Base-by-base conservation (phyloP, 805 yeast species). In the Hermanozyma aechmeae region DNA sequence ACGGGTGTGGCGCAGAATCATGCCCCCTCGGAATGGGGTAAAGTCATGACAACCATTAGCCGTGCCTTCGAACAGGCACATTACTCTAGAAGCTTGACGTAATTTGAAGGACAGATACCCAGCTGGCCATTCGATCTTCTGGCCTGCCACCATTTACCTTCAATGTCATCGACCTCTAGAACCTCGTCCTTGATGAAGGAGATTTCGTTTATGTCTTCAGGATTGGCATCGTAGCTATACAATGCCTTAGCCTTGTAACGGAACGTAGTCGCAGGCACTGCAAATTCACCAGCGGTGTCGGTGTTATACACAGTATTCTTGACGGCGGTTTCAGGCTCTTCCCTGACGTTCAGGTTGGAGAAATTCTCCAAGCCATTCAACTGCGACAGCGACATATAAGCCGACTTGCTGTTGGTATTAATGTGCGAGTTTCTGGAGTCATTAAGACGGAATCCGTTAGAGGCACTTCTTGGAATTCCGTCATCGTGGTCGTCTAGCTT, bases 111-210 rank as follows among this genome's bases (percentile, higher is more conserved):
- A 55, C 95, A 86, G 46, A 89, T 89, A 42, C 97, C 98, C 25
- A 85, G 81, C 25, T 23, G 15, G 5, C 98, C 98, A 42, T 75
- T 80, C 6, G 79, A 68, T 48, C 87, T 73, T 53, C 81, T 75
- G 23, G 95, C 96, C 58, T 86, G 95, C 97, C 97, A 89, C 98
- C 98, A 89, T 58, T 93, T 78, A 26, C 96, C 96, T 40, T 82
- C 82, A 33, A 85, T 84, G 48, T 89, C 96, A 42, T 84, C 84
- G 19, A 89, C 94, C 46, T 79, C 85, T 53, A 89, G 68, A n/a
- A 85, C 61, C 54, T 89, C 97, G 32, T 92, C 96, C 53, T 87
- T 85, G 39, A 69, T 76, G 48, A 89, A 92, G 4, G 95, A 80
- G 15, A 89, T 72, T 58, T 89, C 98, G 48, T 87, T 86, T 38